Base-by-base conservation (phyloP, 1,284 basidiomycete genomes). In the Rhodotorula sp. region DNA sequence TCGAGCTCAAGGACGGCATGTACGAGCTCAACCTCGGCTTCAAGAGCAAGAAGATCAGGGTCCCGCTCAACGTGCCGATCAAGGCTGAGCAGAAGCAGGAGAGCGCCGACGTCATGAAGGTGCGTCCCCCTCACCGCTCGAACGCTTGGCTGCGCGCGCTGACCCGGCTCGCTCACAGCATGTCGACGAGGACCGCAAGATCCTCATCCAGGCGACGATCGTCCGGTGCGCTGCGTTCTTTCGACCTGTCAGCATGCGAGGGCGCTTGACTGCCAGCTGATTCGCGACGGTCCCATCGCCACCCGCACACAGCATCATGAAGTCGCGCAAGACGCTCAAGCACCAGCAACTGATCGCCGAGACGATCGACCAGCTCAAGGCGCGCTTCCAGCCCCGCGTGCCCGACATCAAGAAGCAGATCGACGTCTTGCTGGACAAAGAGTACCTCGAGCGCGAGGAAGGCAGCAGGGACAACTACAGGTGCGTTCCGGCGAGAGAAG, bases 101-200 rank as follows among this genome's bases (percentile, higher is more conserved):
- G 81, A 87, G 89, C 13, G 86, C 86, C 11, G 94, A 98, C 73
- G 92, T 98, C 1, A 84, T 95, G 77, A 94, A 95, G 84, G 90
- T 90, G 49, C 54, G 57, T 32, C n/a, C 29, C n/a, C n/a, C n/a
- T n/a, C n/a, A n/a, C n/a, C n/a, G n/a, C n/a, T n/a, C n/a, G n/a
- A n/a, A n/a, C n/a, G n/a, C n/a, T n/a, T n/a, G n/a, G n/a, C n/a
- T n/a, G n/a, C n/a, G n/a, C 8, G 22, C 10, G 44, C 22, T 22
- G 19, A 13, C 13, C 49, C 19, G 7, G 30, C 19, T 32, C 17
- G 27, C n/a, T 6, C 20, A 22, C 62, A 73, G 72, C 71, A 73
- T 34, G 94, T 99, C 15, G 95, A 99, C 76, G 95, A 99, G 82
- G 95, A 99, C 80, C 88, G 95, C 72, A 95, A 96, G 84, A 91